phyloP scores from a whole-genome alignment of 2,329 filamentous ascomycete species.

The Sporothrix dimorphospora region DNA sequence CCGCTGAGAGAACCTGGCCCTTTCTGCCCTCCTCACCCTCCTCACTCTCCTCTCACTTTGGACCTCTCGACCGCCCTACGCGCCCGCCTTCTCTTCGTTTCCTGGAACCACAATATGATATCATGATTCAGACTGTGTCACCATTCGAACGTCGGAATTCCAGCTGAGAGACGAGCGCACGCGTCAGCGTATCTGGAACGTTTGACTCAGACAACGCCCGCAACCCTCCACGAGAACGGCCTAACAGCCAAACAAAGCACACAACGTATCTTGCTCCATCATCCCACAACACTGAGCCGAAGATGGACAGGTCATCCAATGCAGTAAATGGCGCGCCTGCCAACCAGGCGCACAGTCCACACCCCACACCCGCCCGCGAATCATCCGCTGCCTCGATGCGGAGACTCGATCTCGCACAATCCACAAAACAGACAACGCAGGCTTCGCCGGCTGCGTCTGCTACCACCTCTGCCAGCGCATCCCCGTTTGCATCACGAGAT shows the following conservation, averaged over 20 bases:
- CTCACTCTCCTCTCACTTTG: neutral
- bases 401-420: slow-evolving; percentile 33
- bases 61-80: neutral
- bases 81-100: slow-evolving; percentile 9
- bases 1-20: neutral
- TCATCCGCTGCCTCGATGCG: slow-evolving; percentile 35
- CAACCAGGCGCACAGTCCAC: slow-evolving; percentile 33
- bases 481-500: slow-evolving; percentile 48
- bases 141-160: slow-evolving; percentile 22
- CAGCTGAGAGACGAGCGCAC: slow-evolving; percentile 26
- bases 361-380: slow-evolving; percentile 37
- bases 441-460: slow-evolving; percentile 36
- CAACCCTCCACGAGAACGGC: slow-evolving; percentile 32
- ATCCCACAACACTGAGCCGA: slow-evolving; percentile 35
- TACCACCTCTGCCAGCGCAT: slow-evolving; percentile 39
- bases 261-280: slow-evolving; percentile 31
- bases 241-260: slow-evolving; percentile 17
- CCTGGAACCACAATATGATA: slow-evolving; percentile 26
- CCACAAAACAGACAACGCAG: slow-evolving; percentile 33
- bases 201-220: slow-evolving; percentile 15
- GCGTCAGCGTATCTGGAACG: slow-evolving; percentile 18
- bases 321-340: slow-evolving; percentile 39
- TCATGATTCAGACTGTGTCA: slow-evolving; percentile 30
- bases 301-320: slow-evolving; percentile 44
- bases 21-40: neutral